Evolutionary conservation across 1,139 yeast species (phyloP), one percentile per base, ranked within the genome.

Genomic region (Saccharomyces hybrid): DNA sequence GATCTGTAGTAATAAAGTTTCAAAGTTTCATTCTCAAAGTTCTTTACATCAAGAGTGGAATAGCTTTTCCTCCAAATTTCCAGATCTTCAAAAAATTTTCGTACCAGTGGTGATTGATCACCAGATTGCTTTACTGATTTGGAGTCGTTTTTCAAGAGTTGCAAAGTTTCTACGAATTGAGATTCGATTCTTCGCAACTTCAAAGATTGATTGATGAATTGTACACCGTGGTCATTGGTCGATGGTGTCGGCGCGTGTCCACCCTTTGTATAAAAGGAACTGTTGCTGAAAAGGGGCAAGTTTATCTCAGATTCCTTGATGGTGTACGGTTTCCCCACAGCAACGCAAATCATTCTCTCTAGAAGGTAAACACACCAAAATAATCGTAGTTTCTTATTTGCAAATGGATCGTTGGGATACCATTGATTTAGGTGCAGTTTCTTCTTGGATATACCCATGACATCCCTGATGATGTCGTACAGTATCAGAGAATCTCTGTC

Each of bases 311-410:
- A 63, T 62, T 81, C 85, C 23, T 70, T 67, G 16, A 81, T 64
- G 1, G 76, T 68, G 59, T 78, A 79, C 2, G 80, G 79, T 61
- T 78, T 78, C 13, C 84, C 82, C 16, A 81, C 80, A 1, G 84
- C 79, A 28, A 80, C 75, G 31, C 82, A 76, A 51, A 80, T 78
- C 69, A 81, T 74, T 59, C 84, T 75, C 60, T 82, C 86, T 46
- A 80, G 61, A 26, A 78, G 62, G 61, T 81, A 82, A 14, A 78
- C 76, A 59, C 82, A 79, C 86, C 86, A 82, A 69, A 82, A 82
- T 14, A 79, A 67, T 57, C 84, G 73, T 66, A 79, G 67, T 58
- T 74, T 74, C 49, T 73, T 68, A 57, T 75, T 75, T 44, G 62
- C 65, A 46, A 57, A 57, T 4, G 61, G 59, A 51, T 68, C 67